Evolutionary conservation across 441 rosid genomes (phyloP).

Genomic region (Isatis lusitanica): DNA sequence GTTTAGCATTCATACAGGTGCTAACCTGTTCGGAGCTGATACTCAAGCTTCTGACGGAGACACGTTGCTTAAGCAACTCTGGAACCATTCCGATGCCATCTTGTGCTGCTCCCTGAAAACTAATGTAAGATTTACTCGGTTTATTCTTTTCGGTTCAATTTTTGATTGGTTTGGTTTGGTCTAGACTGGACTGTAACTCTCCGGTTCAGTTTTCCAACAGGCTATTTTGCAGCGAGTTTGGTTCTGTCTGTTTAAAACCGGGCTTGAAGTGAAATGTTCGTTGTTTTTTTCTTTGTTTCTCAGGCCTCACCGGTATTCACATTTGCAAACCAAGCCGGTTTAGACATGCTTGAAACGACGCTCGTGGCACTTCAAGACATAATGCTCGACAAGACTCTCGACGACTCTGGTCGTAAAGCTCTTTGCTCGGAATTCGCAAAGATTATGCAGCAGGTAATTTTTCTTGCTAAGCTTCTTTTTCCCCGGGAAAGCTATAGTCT

Average conservation of each 20-base stretch:
- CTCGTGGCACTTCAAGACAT: constrained; percentile 87
- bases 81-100: constrained; percentile 85
- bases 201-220: too few species aligned
- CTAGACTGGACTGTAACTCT: neutral
- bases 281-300: neutral
- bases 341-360: constrained; percentile 91
- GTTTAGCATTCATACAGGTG: constrained; percentile 67
- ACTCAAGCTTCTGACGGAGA: constrained; percentile 51
- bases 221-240: neutral
- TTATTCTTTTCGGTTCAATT: neutral
- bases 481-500: neutral
- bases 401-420: constrained; percentile 69
- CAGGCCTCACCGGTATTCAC: constrained; percentile 86
- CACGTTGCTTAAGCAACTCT: constrained; percentile 70
- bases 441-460: constrained; percentile 78
- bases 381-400: constrained; percentile 81
- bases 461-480: neutral
- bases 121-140: constrained; percentile 41
- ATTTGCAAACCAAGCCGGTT: constrained; percentile 90
- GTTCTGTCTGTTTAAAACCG: neutral
- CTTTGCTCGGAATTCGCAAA: constrained; percentile 74
- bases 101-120: constrained; percentile 84
- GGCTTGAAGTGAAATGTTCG: neutral
- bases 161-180: neutral
- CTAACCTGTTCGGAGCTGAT: constrained; percentile 51